phyloP scores from a whole-genome alignment of 2,329 filamentous ascomycete genomes.

The Penicillium crustosum region DNA sequence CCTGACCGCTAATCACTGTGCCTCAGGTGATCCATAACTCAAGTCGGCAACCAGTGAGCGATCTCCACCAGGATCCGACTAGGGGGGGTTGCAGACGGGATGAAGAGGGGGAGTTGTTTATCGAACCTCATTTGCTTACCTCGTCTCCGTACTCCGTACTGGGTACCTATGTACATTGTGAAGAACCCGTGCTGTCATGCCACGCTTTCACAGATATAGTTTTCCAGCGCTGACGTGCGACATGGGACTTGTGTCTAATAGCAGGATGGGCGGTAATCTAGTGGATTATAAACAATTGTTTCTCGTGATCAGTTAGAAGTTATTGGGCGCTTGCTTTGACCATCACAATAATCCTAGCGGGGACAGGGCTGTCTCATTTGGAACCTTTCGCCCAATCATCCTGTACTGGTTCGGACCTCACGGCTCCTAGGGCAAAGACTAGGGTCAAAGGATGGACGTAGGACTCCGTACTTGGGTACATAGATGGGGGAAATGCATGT shows the following conservation, averaged over 20 bases:
- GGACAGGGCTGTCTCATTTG: background rate
- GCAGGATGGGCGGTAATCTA: background rate
- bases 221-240: constrained; percentile 3
- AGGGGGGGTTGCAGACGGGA: constrained; percentile 15
- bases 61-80: constrained; percentile 12
- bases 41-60: background rate
- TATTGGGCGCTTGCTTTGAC: background rate
- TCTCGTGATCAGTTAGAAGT: background rate
- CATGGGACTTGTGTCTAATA: background rate
- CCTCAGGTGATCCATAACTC: background rate
- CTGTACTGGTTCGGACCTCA: background rate
- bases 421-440: background rate
- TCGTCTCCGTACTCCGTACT: background rate
- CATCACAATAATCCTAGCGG: background rate
- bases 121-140: background rate
- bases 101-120: constrained; percentile 1
- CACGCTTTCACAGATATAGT: background rate
- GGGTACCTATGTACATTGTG: background rate
- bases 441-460: background rate
- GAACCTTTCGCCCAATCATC: background rate
- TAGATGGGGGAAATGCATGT: constrained; percentile 8
- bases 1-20: constrained; percentile 5
- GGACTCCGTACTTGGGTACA: background rate
- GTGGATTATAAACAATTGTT: background rate
- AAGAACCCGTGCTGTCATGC: background rate